Evolutionary conservation across 345 rosid species (phyloP).

Genomic region (Aegle marmelos): DNA sequence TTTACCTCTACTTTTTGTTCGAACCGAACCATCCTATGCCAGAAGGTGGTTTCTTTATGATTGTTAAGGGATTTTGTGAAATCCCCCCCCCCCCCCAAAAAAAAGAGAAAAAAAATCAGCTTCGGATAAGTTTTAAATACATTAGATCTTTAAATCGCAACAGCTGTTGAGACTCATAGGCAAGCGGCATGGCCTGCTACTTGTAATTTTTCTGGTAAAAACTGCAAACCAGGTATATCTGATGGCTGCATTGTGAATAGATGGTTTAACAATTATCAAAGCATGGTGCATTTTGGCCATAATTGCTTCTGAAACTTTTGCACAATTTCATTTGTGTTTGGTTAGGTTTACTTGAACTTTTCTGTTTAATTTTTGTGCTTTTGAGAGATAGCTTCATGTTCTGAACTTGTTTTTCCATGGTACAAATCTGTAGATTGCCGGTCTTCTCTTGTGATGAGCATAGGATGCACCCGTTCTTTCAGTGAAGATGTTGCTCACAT

Average conservation of each 20-base stretch:
- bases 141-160: not conserved
- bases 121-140: not conserved
- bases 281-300: not conserved
- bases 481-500: conserved; percentile 62
- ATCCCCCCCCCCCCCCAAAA: too few species aligned
- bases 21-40: not conserved
- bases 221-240: not conserved
- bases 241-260: not conserved
- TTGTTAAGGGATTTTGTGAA: not conserved
- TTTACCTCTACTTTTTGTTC: not conserved
- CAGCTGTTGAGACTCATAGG: not conserved
- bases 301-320: not conserved
- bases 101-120: not conserved
- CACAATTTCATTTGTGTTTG: not conserved
- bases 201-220: not conserved
- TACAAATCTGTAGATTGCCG: conserved; percentile 34
- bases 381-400: not conserved
- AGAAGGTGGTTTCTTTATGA: not conserved
- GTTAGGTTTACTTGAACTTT: not conserved
- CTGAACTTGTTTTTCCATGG: not conserved
- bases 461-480: conserved; percentile 50
- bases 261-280: not conserved
- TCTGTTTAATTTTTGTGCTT: not conserved
- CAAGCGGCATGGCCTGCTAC: not conserved
- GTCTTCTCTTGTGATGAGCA: conserved; percentile 37